These are phyloP conservation scores for Penicillium manginii DNA, from an alignment of 495 filamentous ascomycete genomes.

Conservation along the genomic window DNA sequence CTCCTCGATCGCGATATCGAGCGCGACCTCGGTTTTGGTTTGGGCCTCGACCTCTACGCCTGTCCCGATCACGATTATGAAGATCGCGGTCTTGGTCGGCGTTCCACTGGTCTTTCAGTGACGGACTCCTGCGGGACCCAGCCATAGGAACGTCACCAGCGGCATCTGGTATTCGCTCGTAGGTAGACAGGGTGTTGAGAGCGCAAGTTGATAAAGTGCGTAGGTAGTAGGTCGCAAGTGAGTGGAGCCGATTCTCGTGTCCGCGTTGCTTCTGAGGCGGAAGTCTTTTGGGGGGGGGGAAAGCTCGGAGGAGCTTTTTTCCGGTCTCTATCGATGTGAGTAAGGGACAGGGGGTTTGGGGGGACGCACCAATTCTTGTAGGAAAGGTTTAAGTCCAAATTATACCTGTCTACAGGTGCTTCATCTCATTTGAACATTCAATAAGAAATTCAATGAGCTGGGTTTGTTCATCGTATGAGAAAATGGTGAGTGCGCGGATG, in stretches of 20 bases:
- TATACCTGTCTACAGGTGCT: background rate
- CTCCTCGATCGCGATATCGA: conserved; percentile 41
- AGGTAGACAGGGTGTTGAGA: conserved; percentile 9
- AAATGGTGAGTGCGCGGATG: background rate
- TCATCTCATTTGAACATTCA: conserved; percentile 10
- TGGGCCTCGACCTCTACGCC: conserved; percentile 44
- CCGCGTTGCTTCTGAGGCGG: conserved; percentile 33
- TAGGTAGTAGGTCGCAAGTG: conserved; percentile 15
- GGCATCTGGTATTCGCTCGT: conserved; percentile 42
- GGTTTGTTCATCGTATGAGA: background rate
- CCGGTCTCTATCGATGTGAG: conserved; percentile 33
- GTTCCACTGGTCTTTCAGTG: conserved; percentile 63
- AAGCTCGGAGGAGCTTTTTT: conserved; percentile 46
- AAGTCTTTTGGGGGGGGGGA: conserved; percentile 32
- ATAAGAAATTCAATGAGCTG: background rate
- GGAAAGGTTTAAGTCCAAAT: background rate
- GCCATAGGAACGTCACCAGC: conserved; percentile 54
- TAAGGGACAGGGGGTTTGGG: conserved; percentile 14
- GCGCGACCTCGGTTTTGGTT: conserved; percentile 43
- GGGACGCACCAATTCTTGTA: conserved; percentile 18
- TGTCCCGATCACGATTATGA: conserved; percentile 40
- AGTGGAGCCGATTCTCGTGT: conserved; percentile 27
- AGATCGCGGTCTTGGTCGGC: conserved; percentile 47
- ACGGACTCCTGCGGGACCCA: conserved; percentile 60
- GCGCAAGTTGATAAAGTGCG: conserved; percentile 9